Evolutionary conservation across 1,284 basidiomycete species (phyloP), one percentile per base, ranked within the genome.

Genomic region (Rhodotorula sp.): DNA sequence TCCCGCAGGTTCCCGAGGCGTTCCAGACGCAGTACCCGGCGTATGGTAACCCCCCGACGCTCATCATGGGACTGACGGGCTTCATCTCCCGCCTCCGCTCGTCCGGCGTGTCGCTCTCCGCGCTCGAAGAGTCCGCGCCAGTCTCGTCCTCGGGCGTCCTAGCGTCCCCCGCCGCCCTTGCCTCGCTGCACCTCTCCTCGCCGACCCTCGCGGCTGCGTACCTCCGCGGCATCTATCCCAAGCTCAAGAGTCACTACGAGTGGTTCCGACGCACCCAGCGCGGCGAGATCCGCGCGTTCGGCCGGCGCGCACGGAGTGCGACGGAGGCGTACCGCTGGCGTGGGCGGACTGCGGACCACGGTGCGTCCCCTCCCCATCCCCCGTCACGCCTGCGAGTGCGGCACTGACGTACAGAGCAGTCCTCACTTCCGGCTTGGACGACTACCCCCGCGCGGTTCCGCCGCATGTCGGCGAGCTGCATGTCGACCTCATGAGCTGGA

Each of bases 181-280:
- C 36, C 65, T 82, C 63, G 70, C 77, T 67, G 84, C 91, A 81
- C 87, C 88, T 77, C 82, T 37, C 62, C 1, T 85, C 71, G 84
- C 87, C 87, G 3, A 84, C 87, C 32, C 83, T 89, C 19, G 90
- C 90, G 0, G 83, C 88, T 7, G 79, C 83, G 3, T 95, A 89
- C 83, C 85, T 97, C 60, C 86, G 84, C 60, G 88, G 88, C 7
- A 91, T 97, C 71, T 97, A 97, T 79, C 83, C 84, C 37, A 89
- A 91, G 9, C 85, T 97, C 22, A 91, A 91, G 76, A 86, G 91
- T 29, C 95, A 97, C 81, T 97, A 97, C 80, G 88, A 92, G 69
- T 97, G 94, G 94, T 97, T 97, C 87, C 87, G 93, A 39, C 88
- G 89, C 63, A 96, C 94, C 4, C 94, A 97, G 81, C 88, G 91